Conservation (phyloP, 768 basidiomycete species). For the Rhizopogon vesiculosus region DNA sequence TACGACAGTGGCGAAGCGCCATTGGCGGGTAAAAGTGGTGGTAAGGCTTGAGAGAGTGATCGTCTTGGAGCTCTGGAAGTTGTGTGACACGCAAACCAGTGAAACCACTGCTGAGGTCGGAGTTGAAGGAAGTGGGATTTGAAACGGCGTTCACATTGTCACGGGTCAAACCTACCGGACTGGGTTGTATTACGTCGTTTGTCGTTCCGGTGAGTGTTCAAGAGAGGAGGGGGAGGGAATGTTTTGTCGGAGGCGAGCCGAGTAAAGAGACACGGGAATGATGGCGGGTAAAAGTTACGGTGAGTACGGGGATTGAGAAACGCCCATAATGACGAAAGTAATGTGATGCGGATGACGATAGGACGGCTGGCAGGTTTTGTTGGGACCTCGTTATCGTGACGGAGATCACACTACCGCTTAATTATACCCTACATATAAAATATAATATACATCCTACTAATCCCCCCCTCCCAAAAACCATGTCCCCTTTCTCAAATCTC, state of each 20-base stretch:
- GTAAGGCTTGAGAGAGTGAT: too few relatives aligned
- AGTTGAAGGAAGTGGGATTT: conserved; percentile 9
- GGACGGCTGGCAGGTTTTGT: too few relatives aligned
- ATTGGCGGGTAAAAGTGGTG: too few relatives aligned
- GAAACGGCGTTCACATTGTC: conserved; percentile 17
- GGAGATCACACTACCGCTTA: conserved; percentile 8
- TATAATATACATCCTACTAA: neutral
- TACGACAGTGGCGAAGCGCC: too few relatives aligned
- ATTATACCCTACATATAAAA: conserved; percentile 8
- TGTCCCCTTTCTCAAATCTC: conserved; percentile 26
- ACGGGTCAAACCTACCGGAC: conserved; percentile 1
- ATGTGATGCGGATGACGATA: too few relatives aligned
- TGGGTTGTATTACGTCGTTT: conserved; percentile 6
- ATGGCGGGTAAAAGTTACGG: too few relatives aligned
- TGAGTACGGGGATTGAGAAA: too few relatives aligned
- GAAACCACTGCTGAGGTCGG: conserved; percentile 1
- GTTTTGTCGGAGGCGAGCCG: neutral
- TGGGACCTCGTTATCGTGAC: neutral
- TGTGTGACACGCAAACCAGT: neutral
- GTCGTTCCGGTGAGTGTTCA: neutral
- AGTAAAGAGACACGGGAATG: too few relatives aligned
- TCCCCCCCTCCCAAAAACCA: conserved; percentile 8
- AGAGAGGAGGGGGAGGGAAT: neutral
- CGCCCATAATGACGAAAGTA: too few relatives aligned
- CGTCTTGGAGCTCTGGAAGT: neutral